Evolutionary conservation across 371 early-diverging fungal genomes (phyloP).

Genomic region (Capillidium heterosporum): DNA sequence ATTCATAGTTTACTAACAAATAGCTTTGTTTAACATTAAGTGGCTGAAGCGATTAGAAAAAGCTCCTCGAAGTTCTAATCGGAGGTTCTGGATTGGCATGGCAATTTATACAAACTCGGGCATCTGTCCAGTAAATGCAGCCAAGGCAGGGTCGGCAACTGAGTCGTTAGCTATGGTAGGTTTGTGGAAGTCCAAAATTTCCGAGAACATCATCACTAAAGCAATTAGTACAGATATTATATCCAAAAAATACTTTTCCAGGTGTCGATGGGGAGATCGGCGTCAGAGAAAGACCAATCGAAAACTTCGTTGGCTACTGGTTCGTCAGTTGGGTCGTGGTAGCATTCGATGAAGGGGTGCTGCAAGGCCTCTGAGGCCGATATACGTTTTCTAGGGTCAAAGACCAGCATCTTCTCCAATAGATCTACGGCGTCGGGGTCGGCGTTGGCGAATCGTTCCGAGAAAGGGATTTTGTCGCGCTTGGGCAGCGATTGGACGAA

Average conservation of each 20-base stretch:
- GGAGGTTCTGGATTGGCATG: too few species aligned
- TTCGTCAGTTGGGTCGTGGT: conserved; percentile 90
- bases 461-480: conserved; percentile 57
- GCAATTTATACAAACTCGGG: too few species aligned
- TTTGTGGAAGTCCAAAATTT: conserved; percentile 40
- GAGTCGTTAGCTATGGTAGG: not conserved
- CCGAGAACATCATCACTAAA: conserved; percentile 45
- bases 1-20: too few species aligned
- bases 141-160: too few species aligned
- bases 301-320: conserved; percentile 61
- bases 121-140: too few species aligned
- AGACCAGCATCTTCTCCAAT: conserved; percentile 54
- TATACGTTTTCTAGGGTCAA: conserved; percentile 69
- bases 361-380: conserved; percentile 64
- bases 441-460: conserved; percentile 42
- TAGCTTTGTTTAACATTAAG: too few species aligned
- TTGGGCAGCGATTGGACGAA: conserved; percentile 54
- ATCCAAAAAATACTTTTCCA: conserved; percentile 59
- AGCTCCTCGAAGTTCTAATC: too few species aligned
- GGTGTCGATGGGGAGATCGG: conserved; percentile 67
- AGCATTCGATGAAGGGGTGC: conserved; percentile 63
- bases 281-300: conserved; percentile 91
- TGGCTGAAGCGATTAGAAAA: too few species aligned
- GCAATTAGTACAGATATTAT: not conserved
- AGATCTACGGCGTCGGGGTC: conserved; percentile 62